A percentile compares a stretch with the other conserved stretches of the same genome.
Conservation (phyloP, 2,329 filamentous ascomycete species). For the Penicillium sp. region DNA sequence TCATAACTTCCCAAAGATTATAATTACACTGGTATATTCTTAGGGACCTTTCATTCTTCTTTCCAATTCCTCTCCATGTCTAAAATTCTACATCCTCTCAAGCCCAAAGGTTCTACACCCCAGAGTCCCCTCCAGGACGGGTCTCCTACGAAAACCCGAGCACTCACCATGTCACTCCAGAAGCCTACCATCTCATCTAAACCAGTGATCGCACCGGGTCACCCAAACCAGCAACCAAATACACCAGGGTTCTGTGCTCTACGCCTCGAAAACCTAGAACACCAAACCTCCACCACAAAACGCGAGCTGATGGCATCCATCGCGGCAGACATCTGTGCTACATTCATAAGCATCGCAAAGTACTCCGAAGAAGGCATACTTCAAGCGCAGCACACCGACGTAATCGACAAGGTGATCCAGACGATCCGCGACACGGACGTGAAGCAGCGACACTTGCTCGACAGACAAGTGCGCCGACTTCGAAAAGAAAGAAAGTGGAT, state of each 20-base stretch:
- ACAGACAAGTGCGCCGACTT: conserved; percentile 15
- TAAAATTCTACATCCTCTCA: neutral
- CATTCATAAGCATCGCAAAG: conserved; percentile 24
- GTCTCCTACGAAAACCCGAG: neutral
- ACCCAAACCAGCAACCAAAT: neutral
- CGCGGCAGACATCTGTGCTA: conserved; percentile 25
- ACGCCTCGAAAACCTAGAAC: conserved; percentile 19
- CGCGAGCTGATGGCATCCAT: conserved; percentile 20
- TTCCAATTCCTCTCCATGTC: neutral
- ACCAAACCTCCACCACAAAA: conserved; percentile 16
- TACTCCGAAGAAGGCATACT: conserved; percentile 23
- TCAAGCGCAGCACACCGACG: conserved; percentile 14
- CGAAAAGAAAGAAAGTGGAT: conserved; percentile 17
- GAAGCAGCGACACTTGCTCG: conserved; percentile 13
- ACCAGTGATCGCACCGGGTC: neutral
- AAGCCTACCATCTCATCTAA: neutral
- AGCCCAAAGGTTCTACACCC: neutral
- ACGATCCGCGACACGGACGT: conserved; percentile 20
- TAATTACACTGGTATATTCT: neutral
- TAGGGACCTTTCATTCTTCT: neutral
- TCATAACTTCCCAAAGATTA: neutral
- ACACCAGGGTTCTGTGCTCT: conserved; percentile 14
- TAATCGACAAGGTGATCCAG: conserved; percentile 23
- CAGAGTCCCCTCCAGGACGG: neutral
- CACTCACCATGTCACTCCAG: conserved; percentile 3